A percentile compares a stretch with the other conserved stretches of the same genome.
phyloP scores from a whole-genome alignment of 768 basidiomycete genomes.

The Vararia minispora region DNA sequence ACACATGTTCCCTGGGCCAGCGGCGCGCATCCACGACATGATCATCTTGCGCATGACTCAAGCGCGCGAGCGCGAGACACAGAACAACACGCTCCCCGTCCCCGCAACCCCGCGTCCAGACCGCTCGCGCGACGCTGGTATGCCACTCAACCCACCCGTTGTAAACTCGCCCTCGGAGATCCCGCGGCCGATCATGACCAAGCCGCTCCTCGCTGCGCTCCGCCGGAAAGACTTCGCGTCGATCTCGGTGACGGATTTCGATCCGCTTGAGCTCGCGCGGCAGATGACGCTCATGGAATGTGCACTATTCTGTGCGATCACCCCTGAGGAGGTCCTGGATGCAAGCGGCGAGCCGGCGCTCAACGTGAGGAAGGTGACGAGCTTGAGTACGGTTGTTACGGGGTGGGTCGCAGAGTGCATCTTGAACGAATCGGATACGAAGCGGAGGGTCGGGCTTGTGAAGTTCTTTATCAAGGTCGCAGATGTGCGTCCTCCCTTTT shows the following conservation, averaged over 20 bases:
- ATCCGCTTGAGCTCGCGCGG: slow-evolving; percentile 82
- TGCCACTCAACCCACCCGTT: slow-evolving; percentile 56
- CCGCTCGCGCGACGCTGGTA: slow-evolving; percentile 62
- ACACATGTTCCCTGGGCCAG: slow-evolving; percentile 53
- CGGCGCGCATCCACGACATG: slow-evolving; percentile 63
- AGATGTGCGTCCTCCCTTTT: slow-evolving; percentile 45
- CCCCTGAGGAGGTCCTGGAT: slow-evolving; percentile 82
- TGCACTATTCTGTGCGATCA: slow-evolving; percentile 74
- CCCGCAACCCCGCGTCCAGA: slow-evolving; percentile 48
- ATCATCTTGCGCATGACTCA: slow-evolving; percentile 41
- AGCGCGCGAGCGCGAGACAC: slow-evolving; percentile 24
- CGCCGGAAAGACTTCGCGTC: slow-evolving; percentile 51
- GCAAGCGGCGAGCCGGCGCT: slow-evolving; percentile 60
- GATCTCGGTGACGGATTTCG: slow-evolving; percentile 81
- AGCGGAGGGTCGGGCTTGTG: slow-evolving; percentile 65
- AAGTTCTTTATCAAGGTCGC: slow-evolving; percentile 94
- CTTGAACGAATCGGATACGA: slow-evolving; percentile 79
- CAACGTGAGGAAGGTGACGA: slow-evolving; percentile 76
- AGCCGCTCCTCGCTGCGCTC: slow-evolving; percentile 56
- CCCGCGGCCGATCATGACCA: slow-evolving; percentile 81
- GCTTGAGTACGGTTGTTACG: slow-evolving; percentile 85
- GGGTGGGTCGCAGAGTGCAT: slow-evolving; percentile 97
- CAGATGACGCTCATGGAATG: slow-evolving; percentile 94
- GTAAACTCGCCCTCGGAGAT: slow-evolving; percentile 45
- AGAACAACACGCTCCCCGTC: no score